phyloP scores from a whole-genome alignment of 345 rosid species.

The Syzygium jambos region DNA sequence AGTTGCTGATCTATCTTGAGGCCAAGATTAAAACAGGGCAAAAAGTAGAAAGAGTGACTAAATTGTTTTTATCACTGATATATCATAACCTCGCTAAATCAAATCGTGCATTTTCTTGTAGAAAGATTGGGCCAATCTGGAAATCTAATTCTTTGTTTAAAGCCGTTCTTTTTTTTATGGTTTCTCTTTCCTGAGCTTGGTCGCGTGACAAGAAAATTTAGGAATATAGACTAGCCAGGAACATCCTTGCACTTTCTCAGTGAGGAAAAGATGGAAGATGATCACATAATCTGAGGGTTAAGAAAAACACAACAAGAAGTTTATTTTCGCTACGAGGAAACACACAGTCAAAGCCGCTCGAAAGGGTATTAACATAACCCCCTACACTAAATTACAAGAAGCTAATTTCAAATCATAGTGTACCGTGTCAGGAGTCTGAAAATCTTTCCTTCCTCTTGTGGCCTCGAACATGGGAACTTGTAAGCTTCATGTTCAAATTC shows the following conservation, averaged over 20 bases:
- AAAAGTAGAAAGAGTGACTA: too few species aligned
- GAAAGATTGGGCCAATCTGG: not conserved
- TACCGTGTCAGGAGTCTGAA: not conserved
- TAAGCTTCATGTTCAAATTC: not conserved
- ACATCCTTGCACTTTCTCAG: not conserved
- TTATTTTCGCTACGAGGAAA: not conserved
- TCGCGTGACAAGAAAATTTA: not conserved
- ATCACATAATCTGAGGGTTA: not conserved
- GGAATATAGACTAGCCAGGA: not conserved
- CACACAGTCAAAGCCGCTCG: not conserved
- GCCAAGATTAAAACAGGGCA: not conserved
- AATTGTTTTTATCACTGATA: too few species aligned
- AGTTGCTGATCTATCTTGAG: not conserved
- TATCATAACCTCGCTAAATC: not conserved
- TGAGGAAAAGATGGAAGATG: not conserved
- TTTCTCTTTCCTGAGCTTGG: not conserved
- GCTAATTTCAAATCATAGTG: not conserved
- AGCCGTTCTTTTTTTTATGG: not conserved
- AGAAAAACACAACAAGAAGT: not conserved
- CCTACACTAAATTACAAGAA: not conserved
- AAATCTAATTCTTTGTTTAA: not conserved
- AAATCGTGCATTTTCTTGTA: not conserved
- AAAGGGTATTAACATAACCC: not conserved
- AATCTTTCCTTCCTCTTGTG: not conserved
- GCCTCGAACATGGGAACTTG: not conserved